Conservation (phyloP, 139 green algal species). For the Raphidocelis subcapitata region DNA sequence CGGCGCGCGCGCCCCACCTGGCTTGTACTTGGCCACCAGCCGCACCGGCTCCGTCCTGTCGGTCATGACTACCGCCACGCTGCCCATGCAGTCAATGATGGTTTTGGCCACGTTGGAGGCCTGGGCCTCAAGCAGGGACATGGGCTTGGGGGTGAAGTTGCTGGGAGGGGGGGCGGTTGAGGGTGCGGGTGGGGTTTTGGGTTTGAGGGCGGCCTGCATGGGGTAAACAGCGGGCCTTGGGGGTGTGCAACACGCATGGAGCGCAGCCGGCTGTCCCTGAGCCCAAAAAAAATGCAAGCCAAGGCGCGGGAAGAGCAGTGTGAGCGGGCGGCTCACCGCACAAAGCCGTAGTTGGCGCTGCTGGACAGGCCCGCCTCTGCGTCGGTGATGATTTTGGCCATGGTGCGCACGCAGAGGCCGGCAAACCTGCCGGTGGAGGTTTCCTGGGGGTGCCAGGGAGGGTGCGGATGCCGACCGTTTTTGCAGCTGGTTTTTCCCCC, state of each 20-base stretch:
- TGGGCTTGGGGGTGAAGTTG: constrained; percentile 60
- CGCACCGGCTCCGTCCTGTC: constrained; percentile 38
- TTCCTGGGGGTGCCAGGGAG: constrained; percentile 25
- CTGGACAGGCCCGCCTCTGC: constrained; percentile 5
- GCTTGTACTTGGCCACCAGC: constrained; percentile 59
- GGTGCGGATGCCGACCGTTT: too few species aligned
- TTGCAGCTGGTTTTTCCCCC: too few species aligned
- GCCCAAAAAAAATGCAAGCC: too few species aligned
- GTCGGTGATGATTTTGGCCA: constrained; percentile 16
- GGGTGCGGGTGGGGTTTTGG: too few species aligned
- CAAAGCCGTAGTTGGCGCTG: constrained; percentile 14
- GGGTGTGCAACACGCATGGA: too few species aligned
- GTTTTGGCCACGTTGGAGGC: constrained; percentile 41
- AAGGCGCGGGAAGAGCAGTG: too few species aligned
- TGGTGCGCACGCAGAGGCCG: constrained; percentile 9
- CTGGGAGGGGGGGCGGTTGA: constrained; percentile 1
- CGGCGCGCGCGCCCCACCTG: background rate
- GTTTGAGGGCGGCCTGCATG: too few species aligned
- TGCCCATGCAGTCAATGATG: constrained; percentile 34
- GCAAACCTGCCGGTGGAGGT: constrained; percentile 25
- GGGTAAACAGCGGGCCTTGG: too few species aligned
- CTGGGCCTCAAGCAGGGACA: constrained; percentile 39
- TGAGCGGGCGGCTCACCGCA: too few species aligned
- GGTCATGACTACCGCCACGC: constrained; percentile 23
- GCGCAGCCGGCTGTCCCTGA: too few species aligned